Evolutionary conservation across 2,329 filamentous ascomycete species (phyloP).

Genomic region (Zymoseptoria passerinii): DNA sequence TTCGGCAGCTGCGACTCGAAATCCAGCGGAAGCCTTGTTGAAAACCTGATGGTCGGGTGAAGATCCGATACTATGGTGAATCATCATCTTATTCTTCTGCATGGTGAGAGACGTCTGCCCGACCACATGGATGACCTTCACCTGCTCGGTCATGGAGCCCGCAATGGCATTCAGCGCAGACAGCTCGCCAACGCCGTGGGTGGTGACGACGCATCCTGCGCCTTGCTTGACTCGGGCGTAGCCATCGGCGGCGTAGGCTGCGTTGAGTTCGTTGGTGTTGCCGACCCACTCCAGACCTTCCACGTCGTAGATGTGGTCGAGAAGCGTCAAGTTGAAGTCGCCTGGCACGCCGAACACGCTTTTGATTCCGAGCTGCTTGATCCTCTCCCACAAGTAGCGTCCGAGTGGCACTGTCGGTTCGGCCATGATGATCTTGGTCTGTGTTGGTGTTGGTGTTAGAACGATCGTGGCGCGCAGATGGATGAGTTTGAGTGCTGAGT

Average conservation of each 20-base stretch:
- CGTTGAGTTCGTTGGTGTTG: slow-evolving; percentile 52
- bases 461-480: background rate
- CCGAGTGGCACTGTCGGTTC: slow-evolving; percentile 32
- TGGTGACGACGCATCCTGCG: slow-evolving; percentile 46
- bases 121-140: slow-evolving; percentile 40
- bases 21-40: slow-evolving; percentile 31
- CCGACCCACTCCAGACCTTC: slow-evolving; percentile 40
- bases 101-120: slow-evolving; percentile 36
- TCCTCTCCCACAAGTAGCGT: slow-evolving; percentile 36
- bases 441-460: background rate
- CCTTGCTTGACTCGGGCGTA: slow-evolving; percentile 49
- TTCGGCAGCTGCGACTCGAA: slow-evolving; percentile 34
- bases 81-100: slow-evolving; percentile 38
- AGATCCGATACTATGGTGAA: slow-evolving; percentile 38
- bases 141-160: slow-evolving; percentile 36
- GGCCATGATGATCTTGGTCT: background rate
- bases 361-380: slow-evolving; percentile 34
- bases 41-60: slow-evolving; percentile 37
- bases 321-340: slow-evolving; percentile 40
- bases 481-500: background rate
- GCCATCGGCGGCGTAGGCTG: slow-evolving; percentile 50
- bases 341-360: slow-evolving; percentile 39
- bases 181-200: slow-evolving; percentile 51
- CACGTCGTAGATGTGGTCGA: slow-evolving; percentile 37
- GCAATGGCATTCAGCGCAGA: slow-evolving; percentile 40